Percentiles rank a stretch among this genome's conserved stretches.
Evolutionary conservation across 2,329 filamentous ascomycete genomes (phyloP).

Genomic region (Zymoseptoria brevis): DNA sequence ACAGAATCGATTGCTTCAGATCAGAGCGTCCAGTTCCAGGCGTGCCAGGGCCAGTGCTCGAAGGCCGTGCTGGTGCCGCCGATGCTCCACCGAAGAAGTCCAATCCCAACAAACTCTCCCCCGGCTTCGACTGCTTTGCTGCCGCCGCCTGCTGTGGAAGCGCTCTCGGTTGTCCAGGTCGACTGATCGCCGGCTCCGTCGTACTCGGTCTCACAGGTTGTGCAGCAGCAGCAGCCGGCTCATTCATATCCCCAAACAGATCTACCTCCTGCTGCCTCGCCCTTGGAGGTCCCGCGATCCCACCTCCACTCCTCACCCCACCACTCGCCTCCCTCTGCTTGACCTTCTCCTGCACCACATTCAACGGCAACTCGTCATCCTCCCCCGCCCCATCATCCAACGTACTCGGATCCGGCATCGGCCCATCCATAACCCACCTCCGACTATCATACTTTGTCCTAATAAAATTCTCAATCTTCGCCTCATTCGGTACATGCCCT

Average conservation of each 20-base stretch:
- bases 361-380: constrained; percentile 72
- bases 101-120: constrained; percentile 80
- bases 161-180: constrained; percentile 26
- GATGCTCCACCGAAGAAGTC: constrained; percentile 78
- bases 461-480: constrained; percentile 99
- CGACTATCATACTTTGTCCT: constrained; percentile 98
- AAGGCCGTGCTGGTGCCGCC: constrained; percentile 64
- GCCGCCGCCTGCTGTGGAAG: constrained; percentile 23
- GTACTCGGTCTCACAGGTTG: constrained; percentile 60
- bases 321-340: constrained; percentile 41
- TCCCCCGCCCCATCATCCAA: constrained; percentile 59
- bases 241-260: constrained; percentile 69
- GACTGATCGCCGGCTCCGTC: constrained; percentile 64
- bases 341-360: constrained; percentile 62
- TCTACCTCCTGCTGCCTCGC: constrained; percentile 52
- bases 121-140: constrained; percentile 57
- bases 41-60: constrained; percentile 60
- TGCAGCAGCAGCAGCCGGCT: constrained; percentile 45
- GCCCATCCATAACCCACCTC: constrained; percentile 98
- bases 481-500: constrained; percentile 87
- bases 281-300: constrained; percentile 10
- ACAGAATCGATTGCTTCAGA: constrained; percentile 93
- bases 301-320: constrained; percentile 35
- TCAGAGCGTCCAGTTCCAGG: constrained; percentile 72
- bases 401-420: constrained; percentile 83